Percentiles rank a stretch among this genome's conserved stretches.
These are phyloP conservation scores for Steccherinum ochraceum DNA, from an alignment of 768 basidiomycete species.

Conservation along the genomic window DNA sequence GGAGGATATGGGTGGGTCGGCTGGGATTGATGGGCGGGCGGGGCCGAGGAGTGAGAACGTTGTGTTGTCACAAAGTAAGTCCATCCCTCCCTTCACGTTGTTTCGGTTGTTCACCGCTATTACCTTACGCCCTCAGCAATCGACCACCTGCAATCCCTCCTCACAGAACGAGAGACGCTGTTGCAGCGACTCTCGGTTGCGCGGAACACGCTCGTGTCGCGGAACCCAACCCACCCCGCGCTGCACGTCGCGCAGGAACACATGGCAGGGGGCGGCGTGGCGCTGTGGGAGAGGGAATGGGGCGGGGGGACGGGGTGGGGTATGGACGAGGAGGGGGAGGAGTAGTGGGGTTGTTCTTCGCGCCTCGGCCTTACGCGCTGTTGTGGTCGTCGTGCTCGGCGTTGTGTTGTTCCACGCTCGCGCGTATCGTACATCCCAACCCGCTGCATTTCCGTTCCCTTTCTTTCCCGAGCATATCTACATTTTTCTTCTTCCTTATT, in stretches of 20 bases:
- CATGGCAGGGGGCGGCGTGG: constrained; percentile 21
- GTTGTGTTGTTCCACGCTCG: no score
- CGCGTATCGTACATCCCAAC: no score
- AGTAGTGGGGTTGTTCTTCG: background rate
- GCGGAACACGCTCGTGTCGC: constrained; percentile 40
- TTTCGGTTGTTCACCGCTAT: background rate
- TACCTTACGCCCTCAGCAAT: constrained; percentile 58
- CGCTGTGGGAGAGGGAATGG: constrained; percentile 83
- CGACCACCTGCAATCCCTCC: constrained; percentile 69
- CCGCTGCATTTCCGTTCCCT: no score
- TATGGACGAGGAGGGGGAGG: constrained; percentile 35
- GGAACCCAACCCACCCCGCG: constrained; percentile 47
- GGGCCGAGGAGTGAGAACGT: constrained; percentile 90
- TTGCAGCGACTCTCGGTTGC: constrained; percentile 55
- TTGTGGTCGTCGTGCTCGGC: no score
- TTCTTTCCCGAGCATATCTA: no score
- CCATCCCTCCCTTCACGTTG: background rate
- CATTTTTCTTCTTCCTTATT: no score
- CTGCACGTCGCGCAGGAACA: constrained; percentile 26
- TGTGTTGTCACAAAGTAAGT: constrained; percentile 82
- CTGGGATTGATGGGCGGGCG: constrained; percentile 69
- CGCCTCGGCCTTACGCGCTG: no score
- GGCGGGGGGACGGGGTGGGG: constrained; percentile 55
- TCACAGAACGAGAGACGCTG: constrained; percentile 53
- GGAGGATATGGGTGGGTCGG: constrained; percentile 49